Conservation (phyloP, 2,329 filamentous ascomycete genomes). For the Botrytis medusae region DNA sequence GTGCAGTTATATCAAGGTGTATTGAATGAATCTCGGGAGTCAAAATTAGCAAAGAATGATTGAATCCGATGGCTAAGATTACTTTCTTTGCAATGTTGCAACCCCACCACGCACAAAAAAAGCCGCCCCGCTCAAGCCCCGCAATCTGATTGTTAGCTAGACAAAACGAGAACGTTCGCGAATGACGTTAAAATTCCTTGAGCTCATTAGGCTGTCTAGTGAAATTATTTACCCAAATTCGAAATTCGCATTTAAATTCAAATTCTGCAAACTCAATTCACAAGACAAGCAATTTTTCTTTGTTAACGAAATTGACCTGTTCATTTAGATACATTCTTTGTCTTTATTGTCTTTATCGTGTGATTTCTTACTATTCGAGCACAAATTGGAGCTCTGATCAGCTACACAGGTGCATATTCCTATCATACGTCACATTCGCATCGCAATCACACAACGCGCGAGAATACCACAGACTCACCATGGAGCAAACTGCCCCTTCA, state of each 20-base stretch:
- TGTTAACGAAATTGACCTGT: no score
- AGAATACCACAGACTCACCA: background rate
- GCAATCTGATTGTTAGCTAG: background rate
- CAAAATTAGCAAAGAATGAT: background rate
- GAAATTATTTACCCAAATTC: background rate
- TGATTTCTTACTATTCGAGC: background rate
- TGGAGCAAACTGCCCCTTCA: slow-evolving; percentile 21
- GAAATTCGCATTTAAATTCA: background rate
- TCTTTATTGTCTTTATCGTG: background rate
- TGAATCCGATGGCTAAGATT: background rate
- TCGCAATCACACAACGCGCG: background rate
- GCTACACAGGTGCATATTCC: background rate
- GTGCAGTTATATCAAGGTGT: slow-evolving; percentile 1
- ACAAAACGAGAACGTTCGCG: slow-evolving; percentile 9
- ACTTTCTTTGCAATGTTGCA: background rate
- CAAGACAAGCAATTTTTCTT: background rate
- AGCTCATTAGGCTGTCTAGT: background rate
- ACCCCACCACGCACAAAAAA: background rate
- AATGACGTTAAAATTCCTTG: background rate
- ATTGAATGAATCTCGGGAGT: slow-evolving; percentile 1
- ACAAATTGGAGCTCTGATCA: background rate
- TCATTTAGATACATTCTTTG: background rate
- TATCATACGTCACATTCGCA: slow-evolving; percentile 2
- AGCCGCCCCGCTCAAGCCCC: background rate
- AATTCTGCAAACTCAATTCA: background rate